Base-by-base conservation (phyloP, 1,139 yeast species). In the Sugiyamaella japonica region DNA sequence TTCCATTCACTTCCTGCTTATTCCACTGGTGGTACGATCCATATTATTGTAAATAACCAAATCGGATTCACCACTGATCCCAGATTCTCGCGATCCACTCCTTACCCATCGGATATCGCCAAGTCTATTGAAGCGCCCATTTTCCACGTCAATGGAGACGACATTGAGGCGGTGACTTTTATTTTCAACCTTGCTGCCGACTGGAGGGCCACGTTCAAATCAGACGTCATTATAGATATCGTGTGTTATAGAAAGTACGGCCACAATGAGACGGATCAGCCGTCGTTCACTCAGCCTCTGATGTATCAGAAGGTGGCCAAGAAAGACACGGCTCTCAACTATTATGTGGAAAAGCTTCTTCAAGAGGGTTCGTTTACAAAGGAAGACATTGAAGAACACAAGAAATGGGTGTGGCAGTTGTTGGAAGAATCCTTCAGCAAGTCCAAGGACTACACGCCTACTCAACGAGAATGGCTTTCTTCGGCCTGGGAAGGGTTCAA, bases 21-120 rank as follows among this genome's bases (percentile, higher is more conserved):
- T 77, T 84, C 97, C 55, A 91, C 98, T 52, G 99, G 99, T 78
- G 99, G 99, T 81, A 90, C 98, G 55, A 80, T 93, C 63, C 99
- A 93, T 75, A 83, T 93, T 63, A 91, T 93, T 69, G 90, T 93
- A 62, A 95, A 95, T 76, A 93, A 93, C 78, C 99, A 93, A 81
- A 93, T 93, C 73, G 99, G 99, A 75, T 93, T 93, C 83, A 93
- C 99, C 62, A 93, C 99, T 52, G 98, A 93, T 73, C 99, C 99
- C 65, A 83, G 97, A 78, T 87, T 87, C 69, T 91, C 97, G 37
- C 86, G 99, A 79, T 93, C 99, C 34, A 93, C 99, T 48, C 93
- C 95, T 68, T 95, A 93, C 74, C 98, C 99, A 66, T 88, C 97
- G 23, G 99, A 93, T 77, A 82, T 95, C 70, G 99, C 98, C 66